phyloP scores from a whole-genome alignment of 2,329 filamentous ascomycete species.

The Exophiala bonariae region DNA sequence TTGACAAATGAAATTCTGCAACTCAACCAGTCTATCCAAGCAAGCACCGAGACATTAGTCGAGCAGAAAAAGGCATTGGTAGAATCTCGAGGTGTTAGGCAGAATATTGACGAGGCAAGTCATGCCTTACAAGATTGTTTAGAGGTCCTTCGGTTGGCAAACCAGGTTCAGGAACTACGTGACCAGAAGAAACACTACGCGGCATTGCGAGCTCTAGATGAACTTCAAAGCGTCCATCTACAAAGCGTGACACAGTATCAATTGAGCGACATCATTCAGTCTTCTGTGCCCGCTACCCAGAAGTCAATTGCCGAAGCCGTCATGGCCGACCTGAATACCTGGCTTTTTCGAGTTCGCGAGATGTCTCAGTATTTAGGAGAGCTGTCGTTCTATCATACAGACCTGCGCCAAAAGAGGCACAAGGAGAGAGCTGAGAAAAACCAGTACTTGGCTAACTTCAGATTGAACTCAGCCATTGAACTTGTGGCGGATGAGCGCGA shows the following conservation, averaged over 20 bases:
- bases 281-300: conserved; percentile 89
- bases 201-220: conserved; percentile 88
- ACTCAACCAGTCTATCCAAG: conserved; percentile 91
- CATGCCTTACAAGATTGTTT: conserved; percentile 87
- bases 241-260: conserved; percentile 94
- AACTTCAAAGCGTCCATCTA: conserved; percentile 93
- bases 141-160: conserved; percentile 87
- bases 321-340: conserved; percentile 95
- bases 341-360: conserved; percentile 92
- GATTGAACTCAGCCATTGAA: conserved; percentile 92
- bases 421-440: conserved; percentile 78
- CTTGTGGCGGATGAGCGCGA: conserved; percentile 92
- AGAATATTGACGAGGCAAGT: conserved; percentile 93
- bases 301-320: conserved; percentile 93
- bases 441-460: conserved; percentile 76
- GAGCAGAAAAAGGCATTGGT: conserved; percentile 93
- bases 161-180: conserved; percentile 89
- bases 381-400: conserved; percentile 94
- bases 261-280: conserved; percentile 92
- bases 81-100: conserved; percentile 84
- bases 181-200: conserved; percentile 94
- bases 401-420: conserved; percentile 78
- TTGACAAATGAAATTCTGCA: conserved; percentile 89
- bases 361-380: conserved; percentile 95
- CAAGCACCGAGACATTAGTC: conserved; percentile 89